A percentile compares a stretch with the other conserved stretches of the same genome.
Conservation (phyloP, 179 eudicot species). For the Heliamphora ciliata region DNA sequence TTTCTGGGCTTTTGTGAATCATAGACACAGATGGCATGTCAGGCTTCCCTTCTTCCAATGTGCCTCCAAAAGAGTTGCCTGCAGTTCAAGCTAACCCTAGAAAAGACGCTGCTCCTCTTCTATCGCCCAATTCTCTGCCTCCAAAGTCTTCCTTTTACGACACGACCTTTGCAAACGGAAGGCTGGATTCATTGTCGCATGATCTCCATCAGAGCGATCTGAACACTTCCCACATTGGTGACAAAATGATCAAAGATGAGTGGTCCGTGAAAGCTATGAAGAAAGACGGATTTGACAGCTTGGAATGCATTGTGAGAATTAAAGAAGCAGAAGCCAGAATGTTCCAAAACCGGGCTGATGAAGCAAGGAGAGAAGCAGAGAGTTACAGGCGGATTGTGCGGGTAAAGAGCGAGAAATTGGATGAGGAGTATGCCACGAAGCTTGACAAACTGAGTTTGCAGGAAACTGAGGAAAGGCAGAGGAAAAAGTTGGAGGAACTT, state of each 20-base stretch:
- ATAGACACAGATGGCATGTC: conserved; percentile 35
- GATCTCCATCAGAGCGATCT: conserved; percentile 33
- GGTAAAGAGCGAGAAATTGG: conserved; percentile 48
- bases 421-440: conserved; percentile 61
- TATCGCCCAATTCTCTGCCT: conserved; percentile 24
- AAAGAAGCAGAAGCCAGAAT: conserved; percentile 70
- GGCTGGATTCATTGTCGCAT: conserved; percentile 25
- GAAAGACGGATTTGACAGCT: conserved; percentile 48
- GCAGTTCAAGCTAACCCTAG: conserved; percentile 20
- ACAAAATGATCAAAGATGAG: conserved; percentile 34
- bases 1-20: background rate
- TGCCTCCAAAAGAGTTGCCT: conserved; percentile 29
- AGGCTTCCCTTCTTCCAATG: conserved; percentile 29
- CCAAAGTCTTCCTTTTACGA: conserved; percentile 30
- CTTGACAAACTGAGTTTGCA: conserved; percentile 52
- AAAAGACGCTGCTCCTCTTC: conserved; percentile 22
- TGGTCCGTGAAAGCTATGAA: conserved; percentile 38
- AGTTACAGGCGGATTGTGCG: conserved; percentile 36
- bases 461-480: conserved; percentile 59
- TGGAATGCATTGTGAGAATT: conserved; percentile 58
- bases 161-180: conserved; percentile 25
- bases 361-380: conserved; percentile 68
- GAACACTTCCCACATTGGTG: conserved; percentile 25
- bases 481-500: conserved; percentile 66
- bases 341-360: conserved; percentile 74